These are phyloP conservation scores for Angophora floribunda DNA, from an alignment of 345 rosid genomes.

Conservation along the genomic window DNA sequence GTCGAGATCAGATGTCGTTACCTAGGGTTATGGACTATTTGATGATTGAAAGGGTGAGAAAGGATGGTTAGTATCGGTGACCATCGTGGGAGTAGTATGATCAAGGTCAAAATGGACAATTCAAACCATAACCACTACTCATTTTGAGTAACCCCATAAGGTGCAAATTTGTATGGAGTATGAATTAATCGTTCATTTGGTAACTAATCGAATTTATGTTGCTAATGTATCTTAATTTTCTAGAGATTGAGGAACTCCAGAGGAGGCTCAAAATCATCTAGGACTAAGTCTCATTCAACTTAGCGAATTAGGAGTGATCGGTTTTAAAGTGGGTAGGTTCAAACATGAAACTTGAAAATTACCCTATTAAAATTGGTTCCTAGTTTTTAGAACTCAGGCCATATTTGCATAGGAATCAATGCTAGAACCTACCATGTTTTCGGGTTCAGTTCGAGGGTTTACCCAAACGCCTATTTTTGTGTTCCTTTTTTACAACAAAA, in stretches of 20 bases:
- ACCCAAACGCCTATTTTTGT: background rate
- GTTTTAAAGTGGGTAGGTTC: background rate
- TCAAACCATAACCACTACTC: background rate
- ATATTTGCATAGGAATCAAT: too few species aligned
- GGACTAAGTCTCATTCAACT: background rate
- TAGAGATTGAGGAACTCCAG: rapidly evolving
- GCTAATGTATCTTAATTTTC: background rate
- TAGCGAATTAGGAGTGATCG: background rate
- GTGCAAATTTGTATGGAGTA: background rate
- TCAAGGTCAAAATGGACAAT: background rate
- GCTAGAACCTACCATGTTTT: background rate
- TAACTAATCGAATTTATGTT: background rate
- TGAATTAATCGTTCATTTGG: background rate
- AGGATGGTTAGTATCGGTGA: background rate
- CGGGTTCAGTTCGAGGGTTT: background rate
- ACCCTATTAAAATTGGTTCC: background rate
- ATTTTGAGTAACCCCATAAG: background rate
- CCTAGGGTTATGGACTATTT: background rate
- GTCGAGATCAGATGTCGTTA: background rate
- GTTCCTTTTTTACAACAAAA: too few species aligned
- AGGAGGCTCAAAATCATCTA: background rate
- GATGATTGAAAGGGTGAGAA: background rate
- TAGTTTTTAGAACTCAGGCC: too few species aligned
- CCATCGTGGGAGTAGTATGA: background rate
- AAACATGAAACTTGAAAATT: background rate